Evolutionary conservation across 805 yeast genomes (phyloP).

Genomic region (Saccharomycopsis javanensis): DNA sequence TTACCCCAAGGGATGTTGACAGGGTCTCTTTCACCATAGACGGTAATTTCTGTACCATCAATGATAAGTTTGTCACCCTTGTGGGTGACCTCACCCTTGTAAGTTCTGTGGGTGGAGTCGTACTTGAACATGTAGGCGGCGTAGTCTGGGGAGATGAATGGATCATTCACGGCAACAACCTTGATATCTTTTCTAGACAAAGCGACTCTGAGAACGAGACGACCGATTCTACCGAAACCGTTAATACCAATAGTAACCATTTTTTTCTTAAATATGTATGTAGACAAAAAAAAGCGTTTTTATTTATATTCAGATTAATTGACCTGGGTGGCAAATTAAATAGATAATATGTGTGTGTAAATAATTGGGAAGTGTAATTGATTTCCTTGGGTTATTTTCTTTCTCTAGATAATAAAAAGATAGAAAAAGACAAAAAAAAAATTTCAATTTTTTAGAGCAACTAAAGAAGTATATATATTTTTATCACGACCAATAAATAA

Average conservation of each 20-base stretch:
- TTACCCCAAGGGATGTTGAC: slow-evolving; percentile 81
- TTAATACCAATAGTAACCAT: slow-evolving; percentile 54
- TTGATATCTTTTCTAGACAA: slow-evolving; percentile 43
- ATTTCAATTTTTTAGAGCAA: too few species aligned
- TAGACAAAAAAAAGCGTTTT: too few species aligned
- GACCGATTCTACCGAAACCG: slow-evolving; percentile 69
- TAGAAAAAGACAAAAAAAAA: too few species aligned
- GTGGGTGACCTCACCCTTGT: slow-evolving; percentile 46
- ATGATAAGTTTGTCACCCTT: slow-evolving; percentile 43
- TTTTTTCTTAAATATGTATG: slow-evolving; percentile 22
- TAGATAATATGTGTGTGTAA: too few species aligned
- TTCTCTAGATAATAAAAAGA: too few species aligned
- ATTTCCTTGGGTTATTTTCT: too few species aligned
- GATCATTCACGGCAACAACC: slow-evolving; percentile 62
- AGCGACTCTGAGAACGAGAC: slow-evolving; percentile 55
- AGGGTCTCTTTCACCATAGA: slow-evolving; percentile 77
- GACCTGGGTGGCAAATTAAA: too few species aligned
- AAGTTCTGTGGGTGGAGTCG: slow-evolving; percentile 63
- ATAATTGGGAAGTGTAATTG: too few species aligned
- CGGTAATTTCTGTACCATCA: slow-evolving; percentile 35
- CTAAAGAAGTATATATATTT: too few species aligned
- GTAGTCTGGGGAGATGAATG: slow-evolving; percentile 57
- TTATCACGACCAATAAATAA: too few species aligned
- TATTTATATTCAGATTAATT: too few species aligned
- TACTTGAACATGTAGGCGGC: slow-evolving; percentile 70